Evolutionary conservation across 2,329 filamentous ascomycete species (phyloP), one percentile per base, ranked within the genome.

Genomic region (Chaetomiaceae sp.): DNA sequence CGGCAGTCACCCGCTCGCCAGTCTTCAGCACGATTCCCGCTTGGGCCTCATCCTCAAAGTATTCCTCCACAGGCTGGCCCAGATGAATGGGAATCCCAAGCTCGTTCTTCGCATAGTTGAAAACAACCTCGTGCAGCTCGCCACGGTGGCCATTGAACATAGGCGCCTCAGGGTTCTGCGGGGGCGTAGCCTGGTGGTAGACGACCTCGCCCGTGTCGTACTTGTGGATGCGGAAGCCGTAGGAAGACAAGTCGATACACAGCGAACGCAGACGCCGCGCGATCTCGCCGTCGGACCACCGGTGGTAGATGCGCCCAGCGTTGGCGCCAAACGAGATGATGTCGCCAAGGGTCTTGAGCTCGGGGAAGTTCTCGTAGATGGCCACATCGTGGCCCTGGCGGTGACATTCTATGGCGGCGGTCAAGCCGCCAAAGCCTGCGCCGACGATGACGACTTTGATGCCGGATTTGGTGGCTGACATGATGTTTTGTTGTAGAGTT

Each of bases 291-390:
- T 74, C 63, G 0, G 67, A 68, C 81, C 81, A 85, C 3, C 81
- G 74, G 46, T 76, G 63, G 59, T 83, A 81, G 57, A 85, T 83
- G 35, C 80, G 75, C 0, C 79, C 78, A 12, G 72, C 78, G 56
- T 84, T 84, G 42, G 77, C 70, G 2, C 80, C 79, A 55, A 82
- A 82, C 12, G 76, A 78, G 55, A 83, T 83, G 55, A 83, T 82
- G 65, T 83, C 78, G 46, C 81, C 81, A 0, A 84, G 72, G 4
- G 70, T 66, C 58, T 82, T 84, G 48, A 83, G 72, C 48, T 75
- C 73, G 7, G 73, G 68, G 53, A 82, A 82, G 1, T 74, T 71
- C 58, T 83, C 80, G 62, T 82, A 81, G 53, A 84, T 72, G 48
- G 73, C 67, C 16, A 81, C 79, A 12, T 72, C 68, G 61, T 83